Conservation (phyloP, 2,329 filamentous ascomycete genomes). For the Aureobasidium sp. region DNA sequence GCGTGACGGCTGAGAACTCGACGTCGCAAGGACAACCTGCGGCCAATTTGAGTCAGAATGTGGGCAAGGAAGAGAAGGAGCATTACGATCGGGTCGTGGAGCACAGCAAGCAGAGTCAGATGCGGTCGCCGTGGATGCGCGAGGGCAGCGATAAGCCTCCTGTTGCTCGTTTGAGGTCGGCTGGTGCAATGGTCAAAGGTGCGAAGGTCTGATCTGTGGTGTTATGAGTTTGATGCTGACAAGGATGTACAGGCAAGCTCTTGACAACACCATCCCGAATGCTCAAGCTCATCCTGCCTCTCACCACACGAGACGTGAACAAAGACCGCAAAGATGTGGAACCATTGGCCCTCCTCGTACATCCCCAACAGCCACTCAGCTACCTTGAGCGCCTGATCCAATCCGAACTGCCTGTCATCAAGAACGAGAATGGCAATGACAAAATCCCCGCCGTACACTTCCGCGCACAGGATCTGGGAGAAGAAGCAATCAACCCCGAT, state of each 20-base stretch:
- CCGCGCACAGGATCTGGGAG: slow-evolving; percentile 66
- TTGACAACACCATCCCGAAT: slow-evolving; percentile 73
- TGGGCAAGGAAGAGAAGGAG: slow-evolving; percentile 38
- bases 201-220: not conserved
- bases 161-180: slow-evolving; percentile 43
- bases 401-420: slow-evolving; percentile 68
- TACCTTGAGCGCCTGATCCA: slow-evolving; percentile 87
- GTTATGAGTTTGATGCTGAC: not conserved
- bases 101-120: slow-evolving; percentile 48
- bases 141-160: slow-evolving; percentile 54
- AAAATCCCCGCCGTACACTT: slow-evolving; percentile 71
- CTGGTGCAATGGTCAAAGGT: slow-evolving; percentile 60
- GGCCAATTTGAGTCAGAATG: slow-evolving; percentile 28
- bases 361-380: slow-evolving; percentile 84
- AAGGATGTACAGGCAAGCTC: slow-evolving; percentile 54
- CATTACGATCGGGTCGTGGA: slow-evolving; percentile 32
- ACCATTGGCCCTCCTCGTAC: slow-evolving; percentile 74
- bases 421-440: slow-evolving; percentile 54
- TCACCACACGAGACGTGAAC: slow-evolving; percentile 55
- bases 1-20: not conserved
- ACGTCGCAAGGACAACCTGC: slow-evolving; percentile 22
- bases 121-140: slow-evolving; percentile 59
- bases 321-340: slow-evolving; percentile 64
- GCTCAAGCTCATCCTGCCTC: slow-evolving; percentile 71
- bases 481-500: slow-evolving; percentile 41